Base-by-base conservation (phyloP, 306 rosid genomes). In the Acacia acuminata region DNA sequence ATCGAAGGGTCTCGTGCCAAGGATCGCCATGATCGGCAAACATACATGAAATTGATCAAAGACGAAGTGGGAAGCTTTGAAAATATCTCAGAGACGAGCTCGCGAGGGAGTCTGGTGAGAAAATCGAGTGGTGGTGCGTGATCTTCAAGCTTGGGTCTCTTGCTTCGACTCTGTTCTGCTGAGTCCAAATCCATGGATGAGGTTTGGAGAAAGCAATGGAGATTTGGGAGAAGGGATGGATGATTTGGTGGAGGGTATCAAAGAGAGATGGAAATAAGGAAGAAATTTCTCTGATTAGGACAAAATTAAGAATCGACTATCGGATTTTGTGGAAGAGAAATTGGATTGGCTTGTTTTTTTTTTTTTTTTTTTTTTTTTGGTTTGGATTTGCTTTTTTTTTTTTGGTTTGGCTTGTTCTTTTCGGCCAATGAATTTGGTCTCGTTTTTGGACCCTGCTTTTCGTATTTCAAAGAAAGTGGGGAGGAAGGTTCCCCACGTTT, bases 41-140 rank as follows among this genome's bases (percentile, higher is more conserved):
- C 89, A n/a, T 60, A 84, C 77, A 69, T 71, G 82, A 84, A 79
- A 45, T 63, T 87, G 8, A 79, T 42, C 40, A 84, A 19, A 71
- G 91, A 86, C 15, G 87, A 86, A 22, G 84, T 10, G 73, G 89
- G 87, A 3, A 85, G 84, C 63, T 81, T 75, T 10, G 77, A 83
- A 43, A 79, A 47, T 55, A 88, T 84, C 51, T 76, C 48, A 10
- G 6, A 2, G 20, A 77, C 73, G 61, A 86, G 68, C 15, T 86
- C 86, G 1, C 20, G 19, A 0, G 88, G 85, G 5, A 88, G 81
- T 71, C 44, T 75, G 60, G 82, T 85, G 79, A 85, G 36, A 50
- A 72, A 58, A 34, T 15, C 43, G 19, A 75, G 2, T 24, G 36
- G 3, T 24, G 44, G 25, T 16, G 73, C 48, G 9, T 38, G 48